phyloP scores from a whole-genome alignment of 1,284 basidiomycete genomes.

The Porodaedalea pini region DNA sequence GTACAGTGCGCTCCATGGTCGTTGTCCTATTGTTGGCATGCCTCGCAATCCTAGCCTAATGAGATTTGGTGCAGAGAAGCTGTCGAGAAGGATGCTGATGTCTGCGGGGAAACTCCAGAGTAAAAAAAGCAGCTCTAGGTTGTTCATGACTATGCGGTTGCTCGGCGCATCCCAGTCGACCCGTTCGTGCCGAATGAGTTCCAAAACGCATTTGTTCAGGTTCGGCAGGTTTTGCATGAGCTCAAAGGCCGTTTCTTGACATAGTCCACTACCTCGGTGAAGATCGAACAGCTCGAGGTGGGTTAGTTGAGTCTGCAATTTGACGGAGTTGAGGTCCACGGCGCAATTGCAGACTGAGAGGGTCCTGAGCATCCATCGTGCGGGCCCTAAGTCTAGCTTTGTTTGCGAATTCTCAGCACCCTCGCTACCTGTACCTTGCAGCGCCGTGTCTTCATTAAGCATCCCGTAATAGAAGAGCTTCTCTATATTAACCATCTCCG shows the following conservation, averaged over 20 bases:
- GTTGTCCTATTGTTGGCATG: background rate
- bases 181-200: background rate
- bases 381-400: slow-evolving; percentile 8
- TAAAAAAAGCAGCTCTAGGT: slow-evolving; percentile 7
- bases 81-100: slow-evolving; percentile 4
- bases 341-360: slow-evolving; percentile 8
- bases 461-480: slow-evolving; percentile 6
- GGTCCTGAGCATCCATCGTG: background rate
- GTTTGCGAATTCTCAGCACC: background rate
- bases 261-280: background rate
- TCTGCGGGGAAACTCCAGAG: slow-evolving; percentile 12
- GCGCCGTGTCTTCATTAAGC: background rate
- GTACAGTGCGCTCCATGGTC: slow-evolving; percentile 6
- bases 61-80: slow-evolving; percentile 12
- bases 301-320: slow-evolving; percentile 3
- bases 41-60: slow-evolving; percentile 8
- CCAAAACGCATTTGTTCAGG: slow-evolving; percentile 5
- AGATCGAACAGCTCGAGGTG: slow-evolving; percentile 15
- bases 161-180: background rate
- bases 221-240: background rate
- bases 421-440: background rate
- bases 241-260: slow-evolving; percentile 6
- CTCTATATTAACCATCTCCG: slow-evolving; percentile 10
- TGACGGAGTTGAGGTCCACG: slow-evolving; percentile 1
- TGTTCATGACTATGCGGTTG: background rate